phyloP scores from a whole-genome alignment of 768 basidiomycete genomes.

The Suillus fuscotomentosus region DNA sequence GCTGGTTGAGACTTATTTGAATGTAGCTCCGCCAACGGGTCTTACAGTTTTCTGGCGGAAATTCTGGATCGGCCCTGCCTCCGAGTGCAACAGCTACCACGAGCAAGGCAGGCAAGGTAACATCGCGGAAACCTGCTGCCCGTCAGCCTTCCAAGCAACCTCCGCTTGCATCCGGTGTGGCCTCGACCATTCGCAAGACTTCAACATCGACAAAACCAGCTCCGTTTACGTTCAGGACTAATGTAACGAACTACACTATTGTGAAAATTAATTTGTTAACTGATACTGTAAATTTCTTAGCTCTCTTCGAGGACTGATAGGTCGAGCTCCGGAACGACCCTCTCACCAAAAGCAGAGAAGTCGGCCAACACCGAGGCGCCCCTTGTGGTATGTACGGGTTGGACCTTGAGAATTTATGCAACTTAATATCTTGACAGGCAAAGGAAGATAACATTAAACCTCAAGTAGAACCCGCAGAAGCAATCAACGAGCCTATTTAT shows the following conservation, averaged over 20 bases:
- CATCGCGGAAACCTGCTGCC: background rate
- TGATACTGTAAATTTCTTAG: background rate
- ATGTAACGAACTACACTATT: background rate
- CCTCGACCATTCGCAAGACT: background rate
- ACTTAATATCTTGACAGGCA: background rate
- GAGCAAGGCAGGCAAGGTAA: background rate
- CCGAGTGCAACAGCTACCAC: no score
- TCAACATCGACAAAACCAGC: background rate
- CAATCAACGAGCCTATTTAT: background rate
- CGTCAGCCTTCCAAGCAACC: background rate
- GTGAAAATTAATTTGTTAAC: background rate
- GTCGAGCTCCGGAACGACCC: no score
- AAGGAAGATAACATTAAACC: background rate
- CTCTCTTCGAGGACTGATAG: background rate
- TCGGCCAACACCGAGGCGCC: background rate
- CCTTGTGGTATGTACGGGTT: background rate
- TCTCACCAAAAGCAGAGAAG: background rate
- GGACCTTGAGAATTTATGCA: background rate
- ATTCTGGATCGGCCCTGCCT: background rate
- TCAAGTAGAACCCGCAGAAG: background rate
- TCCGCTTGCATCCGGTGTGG: background rate
- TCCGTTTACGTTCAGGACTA: background rate
- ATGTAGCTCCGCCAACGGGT: background rate
- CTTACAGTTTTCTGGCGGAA: background rate
- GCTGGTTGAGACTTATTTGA: background rate